phyloP scores from a whole-genome alignment of 2,329 filamentous ascomycete genomes.

The Ramularia endophylla region DNA sequence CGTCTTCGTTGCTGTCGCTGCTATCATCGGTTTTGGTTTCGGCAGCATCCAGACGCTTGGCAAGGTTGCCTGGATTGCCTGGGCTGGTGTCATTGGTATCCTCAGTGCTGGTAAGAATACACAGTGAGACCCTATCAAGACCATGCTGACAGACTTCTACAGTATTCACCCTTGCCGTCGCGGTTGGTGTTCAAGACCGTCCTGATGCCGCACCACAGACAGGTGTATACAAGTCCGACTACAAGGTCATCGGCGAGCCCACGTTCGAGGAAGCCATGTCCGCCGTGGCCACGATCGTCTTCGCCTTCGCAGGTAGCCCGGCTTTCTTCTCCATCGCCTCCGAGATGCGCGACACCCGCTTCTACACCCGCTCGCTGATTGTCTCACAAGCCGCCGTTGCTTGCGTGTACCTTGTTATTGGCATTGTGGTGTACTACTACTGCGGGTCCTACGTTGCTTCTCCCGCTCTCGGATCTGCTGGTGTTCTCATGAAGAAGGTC shows the following conservation, averaged over 20 bases:
- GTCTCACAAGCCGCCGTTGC: slow-evolving; percentile 22
- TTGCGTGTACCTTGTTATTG: slow-evolving; percentile 33
- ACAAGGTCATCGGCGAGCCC: slow-evolving; percentile 21
- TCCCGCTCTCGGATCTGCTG: slow-evolving; percentile 44
- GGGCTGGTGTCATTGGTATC: slow-evolving; percentile 28
- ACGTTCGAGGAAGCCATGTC: slow-evolving; percentile 52
- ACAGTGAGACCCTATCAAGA: no score
- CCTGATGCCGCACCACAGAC: slow-evolving; percentile 30
- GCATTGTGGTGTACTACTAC: slow-evolving; percentile 42
- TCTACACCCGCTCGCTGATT: slow-evolving; percentile 32
- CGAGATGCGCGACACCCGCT: slow-evolving; percentile 34
- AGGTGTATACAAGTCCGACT: slow-evolving; percentile 27
- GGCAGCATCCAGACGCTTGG: slow-evolving; percentile 33
- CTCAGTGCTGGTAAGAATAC: slow-evolving; percentile 14
- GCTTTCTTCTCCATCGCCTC: slow-evolving; percentile 36
- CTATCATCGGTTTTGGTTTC: slow-evolving; percentile 35
- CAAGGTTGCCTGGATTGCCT: slow-evolving; percentile 31
- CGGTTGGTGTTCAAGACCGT: slow-evolving; percentile 31
- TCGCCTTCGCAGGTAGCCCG: slow-evolving; percentile 35
- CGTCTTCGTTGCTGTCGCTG: slow-evolving; percentile 36
- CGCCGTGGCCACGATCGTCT: slow-evolving; percentile 49
- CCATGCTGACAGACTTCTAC: not conserved
- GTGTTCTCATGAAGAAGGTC: slow-evolving; percentile 39
- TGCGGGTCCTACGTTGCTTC: slow-evolving; percentile 45
- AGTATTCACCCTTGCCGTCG: slow-evolving; percentile 30